Percentiles rank a stretch among this genome's conserved stretches.
Evolutionary conservation across 495 filamentous ascomycete genomes (phyloP).

Genomic region (Neurospora pannonica): DNA sequence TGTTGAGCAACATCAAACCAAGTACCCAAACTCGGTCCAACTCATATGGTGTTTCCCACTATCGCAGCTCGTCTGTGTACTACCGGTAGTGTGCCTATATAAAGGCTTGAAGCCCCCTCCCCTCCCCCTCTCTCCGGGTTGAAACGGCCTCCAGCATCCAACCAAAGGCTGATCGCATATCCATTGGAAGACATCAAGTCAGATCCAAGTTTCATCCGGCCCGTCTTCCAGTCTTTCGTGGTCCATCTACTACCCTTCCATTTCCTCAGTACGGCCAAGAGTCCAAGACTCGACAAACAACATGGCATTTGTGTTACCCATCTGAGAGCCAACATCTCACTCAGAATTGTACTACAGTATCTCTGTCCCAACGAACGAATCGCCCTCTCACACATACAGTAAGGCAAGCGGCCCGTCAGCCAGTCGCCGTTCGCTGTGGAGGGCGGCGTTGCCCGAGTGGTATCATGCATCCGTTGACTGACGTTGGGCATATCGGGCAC

Average conservation of each 20-base stretch:
- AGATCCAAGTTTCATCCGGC: not conserved
- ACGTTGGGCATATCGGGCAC: not conserved
- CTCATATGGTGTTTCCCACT: not conserved
- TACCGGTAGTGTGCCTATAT: not conserved
- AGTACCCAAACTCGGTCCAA: not conserved
- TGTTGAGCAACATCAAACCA: not conserved
- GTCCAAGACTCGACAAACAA: not conserved
- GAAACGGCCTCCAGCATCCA: not conserved
- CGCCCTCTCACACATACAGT: not conserved
- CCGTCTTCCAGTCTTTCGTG: not conserved
- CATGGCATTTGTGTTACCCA: not conserved
- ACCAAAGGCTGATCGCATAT: not conserved
- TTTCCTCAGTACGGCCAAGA: not conserved
- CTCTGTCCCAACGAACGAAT: not conserved
- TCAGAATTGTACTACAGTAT: not conserved
- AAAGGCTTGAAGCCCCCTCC: not conserved
- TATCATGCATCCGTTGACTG: not conserved
- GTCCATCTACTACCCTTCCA: not conserved
- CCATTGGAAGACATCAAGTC: not conserved
- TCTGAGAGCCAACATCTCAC: not conserved
- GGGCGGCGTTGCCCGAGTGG: not conserved
- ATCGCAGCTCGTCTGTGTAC: not conserved
- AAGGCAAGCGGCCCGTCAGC: not conserved
- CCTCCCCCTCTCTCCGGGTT: not conserved
- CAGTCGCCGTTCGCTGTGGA: not conserved